Base-by-base conservation (phyloP, 2,329 filamentous ascomycete genomes). In the Hymenoscyphus infarciens region DNA sequence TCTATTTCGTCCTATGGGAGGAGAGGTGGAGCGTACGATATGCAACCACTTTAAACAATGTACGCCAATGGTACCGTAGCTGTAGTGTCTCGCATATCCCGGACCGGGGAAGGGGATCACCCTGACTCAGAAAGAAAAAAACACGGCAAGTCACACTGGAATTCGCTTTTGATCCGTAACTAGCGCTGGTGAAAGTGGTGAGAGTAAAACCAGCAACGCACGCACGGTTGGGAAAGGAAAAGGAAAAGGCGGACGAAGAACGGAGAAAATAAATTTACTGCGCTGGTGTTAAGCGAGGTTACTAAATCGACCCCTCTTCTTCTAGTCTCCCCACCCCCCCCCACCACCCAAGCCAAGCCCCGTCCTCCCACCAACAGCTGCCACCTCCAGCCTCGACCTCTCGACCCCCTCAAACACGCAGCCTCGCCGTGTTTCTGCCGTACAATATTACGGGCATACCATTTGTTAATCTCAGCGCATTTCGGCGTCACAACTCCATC, bases 361-460 rank as follows among this genome's bases (percentile, higher is more conserved):
- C 2, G 15, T n/a, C 39, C 39, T n/a, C 13, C 16, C 6, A 16
- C 8, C 39, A 16, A 42, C 39, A n/a, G 39, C 39, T 39, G 7
- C 35, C 35, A 39, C 15, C 16, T 22, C 42, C 42, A 49, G 42
- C 42, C 42, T 27, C 4, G 25, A 27, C 25, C 25, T 27, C 25
- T 49, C 42, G 42, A 49, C n/a, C 42, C 42, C 42, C 42, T 49
- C 42, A 49, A 49, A 49, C 42, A 22, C 31, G 57, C 61, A 53
- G 55, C 53, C 58, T 61, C 39, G 39, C 42, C 53, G 58, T 59
- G 59, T 61, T 63, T 63, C 62, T 60, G 57, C 58, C 61, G 39
- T 49, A 49, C 42, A 49, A 49, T 49, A 49, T 49, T 49, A 22
- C 42, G 42, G 6, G 42, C 33, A 35, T 11, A 35, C 13, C 10